Evolutionary conservation across 2,329 filamentous ascomycete genomes (phyloP).

Genomic region (Epichloe elymi): DNA sequence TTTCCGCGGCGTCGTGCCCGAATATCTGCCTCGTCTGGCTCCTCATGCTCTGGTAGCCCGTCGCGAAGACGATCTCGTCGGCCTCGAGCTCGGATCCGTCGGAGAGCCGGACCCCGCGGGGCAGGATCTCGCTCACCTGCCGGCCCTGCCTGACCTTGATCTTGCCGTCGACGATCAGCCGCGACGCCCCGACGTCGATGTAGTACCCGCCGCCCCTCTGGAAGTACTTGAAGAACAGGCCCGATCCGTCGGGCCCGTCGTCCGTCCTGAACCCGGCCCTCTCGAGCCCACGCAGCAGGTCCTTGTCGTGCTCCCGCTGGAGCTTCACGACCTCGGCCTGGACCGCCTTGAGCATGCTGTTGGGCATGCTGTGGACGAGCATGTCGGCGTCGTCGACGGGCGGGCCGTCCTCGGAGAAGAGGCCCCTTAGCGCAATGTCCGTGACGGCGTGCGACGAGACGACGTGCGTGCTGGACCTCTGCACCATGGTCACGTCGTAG

Average conservation of each 20-base stretch:
- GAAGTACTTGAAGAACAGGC: conserved; percentile 49
- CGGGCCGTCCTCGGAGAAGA: conserved; percentile 39
- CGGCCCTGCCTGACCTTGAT: conserved; percentile 49
- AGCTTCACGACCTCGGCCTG: conserved; percentile 30
- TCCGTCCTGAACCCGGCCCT: conserved; percentile 50
- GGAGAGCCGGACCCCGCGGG: conserved; percentile 30
- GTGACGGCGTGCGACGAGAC: conserved; percentile 40
- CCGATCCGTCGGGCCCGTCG: conserved; percentile 39
- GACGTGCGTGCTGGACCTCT: conserved; percentile 53
- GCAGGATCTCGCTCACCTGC: conserved; percentile 37
- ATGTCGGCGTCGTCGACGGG: conserved; percentile 55
- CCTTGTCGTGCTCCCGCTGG: conserved; percentile 24
- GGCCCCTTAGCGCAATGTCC: conserved; percentile 33
- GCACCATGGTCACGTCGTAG: conserved; percentile 55
- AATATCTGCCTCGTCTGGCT: conserved; percentile 48
- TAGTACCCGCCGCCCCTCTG: conserved; percentile 58
- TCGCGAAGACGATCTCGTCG: conserved; percentile 51
- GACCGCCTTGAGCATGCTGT: conserved; percentile 44
- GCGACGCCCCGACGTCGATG: conserved; percentile 52
- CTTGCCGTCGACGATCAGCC: conserved; percentile 49
- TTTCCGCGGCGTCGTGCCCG: conserved; percentile 46
- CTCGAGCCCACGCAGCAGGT: conserved; percentile 29
- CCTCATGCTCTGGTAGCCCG: conserved; percentile 56
- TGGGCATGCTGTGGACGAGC: conserved; percentile 42
- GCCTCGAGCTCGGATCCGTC: conserved; percentile 45